A percentile compares a stretch with the other conserved stretches of the same genome.
These are phyloP conservation scores for Yamadazyma atlantica DNA, from an alignment of 1,139 yeast genomes.

Conservation along the genomic window DNA sequence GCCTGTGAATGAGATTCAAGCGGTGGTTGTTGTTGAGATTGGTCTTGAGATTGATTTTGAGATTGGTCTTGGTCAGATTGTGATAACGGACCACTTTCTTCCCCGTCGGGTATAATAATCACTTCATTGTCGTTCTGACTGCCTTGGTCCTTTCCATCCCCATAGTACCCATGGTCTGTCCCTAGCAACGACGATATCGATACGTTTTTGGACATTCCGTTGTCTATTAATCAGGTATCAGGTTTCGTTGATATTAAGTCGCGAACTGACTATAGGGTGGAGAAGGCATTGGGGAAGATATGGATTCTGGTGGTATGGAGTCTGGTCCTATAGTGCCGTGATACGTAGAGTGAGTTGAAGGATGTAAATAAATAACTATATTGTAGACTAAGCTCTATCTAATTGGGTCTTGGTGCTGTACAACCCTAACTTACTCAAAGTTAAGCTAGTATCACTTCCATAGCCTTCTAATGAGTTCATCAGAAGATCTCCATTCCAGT, in stretches of 20 bases:
- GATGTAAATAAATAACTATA: not conserved
- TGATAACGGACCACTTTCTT: not conserved
- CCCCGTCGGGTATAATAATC: not conserved
- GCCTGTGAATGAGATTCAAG: not conserved
- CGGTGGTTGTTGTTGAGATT: not conserved
- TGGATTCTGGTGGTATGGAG: too few species aligned
- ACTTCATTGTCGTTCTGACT: not conserved
- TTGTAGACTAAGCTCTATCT: constrained; percentile 57
- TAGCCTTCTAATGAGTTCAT: constrained; percentile 85
- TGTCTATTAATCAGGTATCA: too few species aligned
- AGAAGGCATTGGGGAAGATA: too few species aligned
- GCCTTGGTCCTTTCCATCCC: not conserved
- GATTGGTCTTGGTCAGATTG: too few species aligned
- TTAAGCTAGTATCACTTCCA: constrained; percentile 85
- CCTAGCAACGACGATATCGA: constrained; percentile 26
- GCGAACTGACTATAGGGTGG: too few species aligned
- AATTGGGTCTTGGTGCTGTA: constrained; percentile 64
- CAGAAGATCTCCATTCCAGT: constrained; percentile 89
- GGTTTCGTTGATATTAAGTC: too few species aligned
- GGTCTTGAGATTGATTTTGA: not conserved
- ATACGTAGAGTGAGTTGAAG: not conserved
- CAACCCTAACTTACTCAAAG: constrained; percentile 74
- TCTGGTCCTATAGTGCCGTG: too few species aligned
- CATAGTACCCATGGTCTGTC: constrained; percentile 4
- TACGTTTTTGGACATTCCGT: constrained; percentile 19